These are phyloP conservation scores for Nothomitra cinnamomea DNA, from an alignment of 2,329 filamentous ascomycete species.

Conservation along the genomic window DNA sequence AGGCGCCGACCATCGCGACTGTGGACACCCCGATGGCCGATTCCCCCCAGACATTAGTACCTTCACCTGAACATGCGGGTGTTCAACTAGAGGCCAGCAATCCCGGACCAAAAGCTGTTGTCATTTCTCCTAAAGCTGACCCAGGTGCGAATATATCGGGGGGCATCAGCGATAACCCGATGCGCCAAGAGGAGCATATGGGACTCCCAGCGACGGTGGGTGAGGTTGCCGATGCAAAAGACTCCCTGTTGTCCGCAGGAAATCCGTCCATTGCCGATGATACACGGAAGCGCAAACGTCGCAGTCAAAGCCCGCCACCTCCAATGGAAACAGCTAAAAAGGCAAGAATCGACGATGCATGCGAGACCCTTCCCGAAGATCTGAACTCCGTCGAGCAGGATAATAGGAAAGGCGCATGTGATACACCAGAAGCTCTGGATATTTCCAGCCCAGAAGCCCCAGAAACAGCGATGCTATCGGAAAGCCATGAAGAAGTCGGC, in stretches of 20 bases:
- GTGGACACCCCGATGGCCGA: slow-evolving; percentile 6
- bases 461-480: neutral
- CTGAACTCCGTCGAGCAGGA: neutral
- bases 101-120: neutral
- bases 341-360: slow-evolving; percentile 26
- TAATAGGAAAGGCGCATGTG: neutral
- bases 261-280: slow-evolving; percentile 28
- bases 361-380: slow-evolving; percentile 15
- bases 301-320: slow-evolving; percentile 43
- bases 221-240: slow-evolving; percentile 13
- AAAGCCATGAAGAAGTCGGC: neutral
- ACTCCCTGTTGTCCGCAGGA: slow-evolving; percentile 5
- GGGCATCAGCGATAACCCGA: too few species aligned
- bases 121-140: neutral
- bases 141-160: neutral
- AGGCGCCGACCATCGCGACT: neutral
- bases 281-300: slow-evolving; percentile 47
- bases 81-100: neutral
- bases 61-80: neutral
- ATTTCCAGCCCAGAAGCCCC: neutral
- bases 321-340: slow-evolving; percentile 39
- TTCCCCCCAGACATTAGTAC: slow-evolving; percentile 1
- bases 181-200: neutral
- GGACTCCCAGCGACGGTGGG: neutral
- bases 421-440: neutral